Base-by-base conservation (phyloP, 305 asterid species). In the Plantago coronopus region DNA sequence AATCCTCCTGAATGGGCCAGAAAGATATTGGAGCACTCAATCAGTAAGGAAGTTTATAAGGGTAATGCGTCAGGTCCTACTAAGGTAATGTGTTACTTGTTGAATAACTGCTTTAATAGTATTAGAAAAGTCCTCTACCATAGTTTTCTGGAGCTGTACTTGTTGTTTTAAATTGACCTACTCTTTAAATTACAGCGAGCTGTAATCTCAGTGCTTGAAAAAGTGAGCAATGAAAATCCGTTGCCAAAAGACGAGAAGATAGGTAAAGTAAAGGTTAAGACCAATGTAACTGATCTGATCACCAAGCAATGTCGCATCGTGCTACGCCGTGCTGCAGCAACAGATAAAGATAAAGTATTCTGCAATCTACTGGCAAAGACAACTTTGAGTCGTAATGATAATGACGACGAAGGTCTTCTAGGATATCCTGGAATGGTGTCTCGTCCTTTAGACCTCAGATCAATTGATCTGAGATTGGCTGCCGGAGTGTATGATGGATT, bases 1-100 rank as follows among this genome's bases (percentile, higher is more conserved):
- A 79, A 81, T 54, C 97, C 97, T 54, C 99, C 97, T 44, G 96
- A 87, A 74, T 94, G 95, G 94, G 97, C 95, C 47, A 90, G 67
- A 68, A 71, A 65, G 73, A 74, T 67, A 48, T 72, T 94, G 80
- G 87, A 82, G 76, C 89, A 87, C 74, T 86, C 95, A n/a, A 94
- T 94, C 56, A 90, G 99, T 57, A 94, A 84, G 80, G 95, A 87
- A 62, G 99, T 88, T 25, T 94, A 94, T 78, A 94, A 94, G 74
- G 96, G 99, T 50, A 94, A 94, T 72, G 99, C 99, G 14, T 10
- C 42, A 34, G 42, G 42, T 13, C 42, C 99, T 37, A 94, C 99
- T 54, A 94, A 94, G 99, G 99, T 94, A 75, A 64, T 72, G 61
- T 64, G 37, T 29, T 59, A 57, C 57, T 58, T 67, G 54, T 69